A percentile compares a stretch with the other conserved stretches of the same genome.
Conservation (phyloP, 495 filamentous ascomycete species). For the Ramalina peruviana region DNA sequence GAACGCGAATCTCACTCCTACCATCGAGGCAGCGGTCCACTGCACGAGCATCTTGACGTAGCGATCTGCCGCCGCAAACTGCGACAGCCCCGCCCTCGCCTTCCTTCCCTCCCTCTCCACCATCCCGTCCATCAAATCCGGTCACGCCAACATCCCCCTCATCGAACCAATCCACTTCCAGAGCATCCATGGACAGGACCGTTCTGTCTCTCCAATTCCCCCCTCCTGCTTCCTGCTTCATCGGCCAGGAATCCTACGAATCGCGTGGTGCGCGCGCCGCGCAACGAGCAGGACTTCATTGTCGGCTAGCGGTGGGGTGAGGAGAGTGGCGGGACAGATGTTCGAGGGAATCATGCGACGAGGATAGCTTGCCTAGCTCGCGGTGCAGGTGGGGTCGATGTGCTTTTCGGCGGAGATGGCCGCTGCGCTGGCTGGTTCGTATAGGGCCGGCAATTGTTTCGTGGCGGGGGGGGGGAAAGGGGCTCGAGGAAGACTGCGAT, state of each 20-base stretch:
- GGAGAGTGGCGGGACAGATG: constrained; percentile 15
- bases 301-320: constrained; percentile 12
- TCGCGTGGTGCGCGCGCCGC: background rate
- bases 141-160: background rate
- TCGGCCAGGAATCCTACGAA: background rate
- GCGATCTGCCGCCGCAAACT: constrained; percentile 16
- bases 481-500: too few relatives aligned
- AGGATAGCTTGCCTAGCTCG: constrained; percentile 18
- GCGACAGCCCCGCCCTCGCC: constrained; percentile 17
- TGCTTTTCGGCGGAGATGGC: constrained; percentile 15
- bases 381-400: constrained; percentile 17
- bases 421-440: background rate
- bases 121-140: constrained; percentile 4
- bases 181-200: constrained; percentile 21
- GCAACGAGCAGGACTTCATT: constrained; percentile 8
- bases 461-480: too few relatives aligned
- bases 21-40: constrained; percentile 17
- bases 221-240: too few relatives aligned
- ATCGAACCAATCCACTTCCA: constrained; percentile 16
- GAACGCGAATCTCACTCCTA: constrained; percentile 1
- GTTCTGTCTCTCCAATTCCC: constrained; percentile 4
- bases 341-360: constrained; percentile 15
- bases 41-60: constrained; percentile 1
- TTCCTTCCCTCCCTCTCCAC: constrained; percentile 11
- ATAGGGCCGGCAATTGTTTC: too few relatives aligned